Conservation (phyloP, 805 yeast genomes). For the Metschnikowia santaceciliae region DNA sequence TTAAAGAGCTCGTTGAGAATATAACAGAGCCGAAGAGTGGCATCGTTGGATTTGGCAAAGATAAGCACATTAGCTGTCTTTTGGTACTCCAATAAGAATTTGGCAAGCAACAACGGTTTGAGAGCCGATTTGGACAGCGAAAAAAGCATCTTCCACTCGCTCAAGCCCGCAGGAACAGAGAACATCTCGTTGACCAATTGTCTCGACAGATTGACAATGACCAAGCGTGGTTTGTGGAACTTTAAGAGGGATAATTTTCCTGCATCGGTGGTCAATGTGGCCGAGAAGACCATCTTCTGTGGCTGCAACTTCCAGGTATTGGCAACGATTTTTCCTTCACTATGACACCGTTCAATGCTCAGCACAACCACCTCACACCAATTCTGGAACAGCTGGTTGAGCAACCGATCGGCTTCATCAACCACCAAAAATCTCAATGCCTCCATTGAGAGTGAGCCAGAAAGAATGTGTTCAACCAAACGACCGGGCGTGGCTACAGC, state of each 20-base stretch:
- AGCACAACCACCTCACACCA: slow-evolving; percentile 67
- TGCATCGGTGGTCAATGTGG: slow-evolving; percentile 91
- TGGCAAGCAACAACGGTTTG: slow-evolving; percentile 73
- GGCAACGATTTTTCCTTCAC: slow-evolving; percentile 20
- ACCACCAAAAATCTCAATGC: slow-evolving; percentile 61
- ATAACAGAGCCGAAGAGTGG: slow-evolving; percentile 74
- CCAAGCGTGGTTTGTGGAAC: slow-evolving; percentile 65
- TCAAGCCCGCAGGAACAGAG: slow-evolving; percentile 53
- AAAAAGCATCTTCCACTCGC: slow-evolving; percentile 42
- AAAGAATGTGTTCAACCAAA: slow-evolving; percentile 67
- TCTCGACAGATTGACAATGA: slow-evolving; percentile 62
- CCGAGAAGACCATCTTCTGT: slow-evolving; percentile 76
- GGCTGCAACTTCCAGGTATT: slow-evolving; percentile 35
- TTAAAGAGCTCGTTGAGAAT: slow-evolving; percentile 45
- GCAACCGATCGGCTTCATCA: slow-evolving; percentile 78
- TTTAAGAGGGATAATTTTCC: slow-evolving; percentile 74
- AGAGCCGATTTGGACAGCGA: slow-evolving; percentile 36
- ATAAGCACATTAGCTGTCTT: slow-evolving; percentile 46
- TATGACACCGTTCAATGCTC: slow-evolving; percentile 25
- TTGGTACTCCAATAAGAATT: slow-evolving; percentile 39
- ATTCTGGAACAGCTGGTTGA: slow-evolving; percentile 89
- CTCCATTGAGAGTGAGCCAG: slow-evolving; percentile 41
- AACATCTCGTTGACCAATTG: slow-evolving; percentile 51
- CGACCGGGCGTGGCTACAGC: slow-evolving; percentile 75
- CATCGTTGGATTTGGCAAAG: slow-evolving; percentile 78